Conservation (phyloP, 306 rosid species). For the Cucurbita moschata region DNA sequence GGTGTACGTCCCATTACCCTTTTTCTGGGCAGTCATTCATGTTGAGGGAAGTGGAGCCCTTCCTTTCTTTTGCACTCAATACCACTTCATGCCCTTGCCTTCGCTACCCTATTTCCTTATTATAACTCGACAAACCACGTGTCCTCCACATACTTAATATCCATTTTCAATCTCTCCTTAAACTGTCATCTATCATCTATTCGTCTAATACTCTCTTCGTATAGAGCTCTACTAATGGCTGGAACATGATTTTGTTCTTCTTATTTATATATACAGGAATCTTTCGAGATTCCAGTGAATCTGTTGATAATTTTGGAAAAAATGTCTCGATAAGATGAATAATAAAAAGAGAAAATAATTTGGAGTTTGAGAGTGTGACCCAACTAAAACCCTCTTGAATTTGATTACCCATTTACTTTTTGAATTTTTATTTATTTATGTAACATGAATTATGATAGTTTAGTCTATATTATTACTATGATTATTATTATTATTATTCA, state of each 20-base stretch:
- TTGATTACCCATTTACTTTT: conserved; percentile 14
- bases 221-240: no score
- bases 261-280: no score
- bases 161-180: background rate
- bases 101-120: conserved; percentile 21
- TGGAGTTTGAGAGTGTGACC: conserved; percentile 38
- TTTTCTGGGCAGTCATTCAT: background rate
- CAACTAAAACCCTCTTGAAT: conserved; percentile 22
- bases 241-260: no score
- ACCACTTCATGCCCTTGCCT: background rate
- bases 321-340: conserved; percentile 6
- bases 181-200: no score
- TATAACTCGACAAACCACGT: conserved; percentile 63
- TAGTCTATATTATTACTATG: background rate
- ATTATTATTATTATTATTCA: no score
- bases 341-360: background rate
- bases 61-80: background rate
- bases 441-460: background rate
- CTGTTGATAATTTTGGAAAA: no score
- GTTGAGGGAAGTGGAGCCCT: background rate
- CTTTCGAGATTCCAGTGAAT: no score
- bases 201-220: no score
- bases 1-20: background rate
- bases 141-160: conserved; percentile 15
- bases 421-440: conserved; percentile 6